These are phyloP conservation scores for Lecanicillium sp. DNA, from an alignment of 2,329 filamentous ascomycete genomes.

Conservation along the genomic window DNA sequence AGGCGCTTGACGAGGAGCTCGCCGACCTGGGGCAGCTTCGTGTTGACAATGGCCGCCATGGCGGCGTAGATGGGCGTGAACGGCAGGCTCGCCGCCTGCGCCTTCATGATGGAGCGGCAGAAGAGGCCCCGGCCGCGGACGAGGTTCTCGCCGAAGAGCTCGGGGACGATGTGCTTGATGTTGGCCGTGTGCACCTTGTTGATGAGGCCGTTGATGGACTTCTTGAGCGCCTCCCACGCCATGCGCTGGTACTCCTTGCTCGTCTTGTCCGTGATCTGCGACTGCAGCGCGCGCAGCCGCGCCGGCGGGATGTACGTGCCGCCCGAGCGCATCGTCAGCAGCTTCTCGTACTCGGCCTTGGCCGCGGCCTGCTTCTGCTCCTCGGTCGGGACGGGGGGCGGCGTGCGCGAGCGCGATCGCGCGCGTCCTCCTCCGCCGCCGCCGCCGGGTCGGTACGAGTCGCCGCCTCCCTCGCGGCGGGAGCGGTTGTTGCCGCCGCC, in stretches of 20 bases:
- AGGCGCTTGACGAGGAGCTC: constrained; percentile 82
- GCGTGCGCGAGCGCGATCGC: constrained; percentile 28
- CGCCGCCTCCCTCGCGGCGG: constrained; percentile 32
- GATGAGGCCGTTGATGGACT: constrained; percentile 96
- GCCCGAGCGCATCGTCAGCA: constrained; percentile 86
- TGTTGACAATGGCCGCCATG: constrained; percentile 95
- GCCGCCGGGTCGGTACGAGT: constrained; percentile 43
- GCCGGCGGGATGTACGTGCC: constrained; percentile 96
- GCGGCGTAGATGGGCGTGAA: constrained; percentile 96
- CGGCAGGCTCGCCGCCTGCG: constrained; percentile 88
- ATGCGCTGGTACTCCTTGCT: constrained; percentile 98
- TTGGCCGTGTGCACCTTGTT: constrained; percentile 99
- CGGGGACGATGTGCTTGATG: constrained; percentile 95
- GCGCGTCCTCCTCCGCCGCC: no score
- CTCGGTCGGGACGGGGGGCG: constrained; percentile 50
- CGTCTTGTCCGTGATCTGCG: constrained; percentile 92
- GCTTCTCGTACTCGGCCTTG: constrained; percentile 89
- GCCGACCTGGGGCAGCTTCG: constrained; percentile 90
- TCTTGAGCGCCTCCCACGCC: constrained; percentile 98
- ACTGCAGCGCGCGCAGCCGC: constrained; percentile 81
- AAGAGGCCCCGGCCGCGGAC: constrained; percentile 87
- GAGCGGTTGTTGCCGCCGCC: constrained; percentile 29
- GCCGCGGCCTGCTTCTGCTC: constrained; percentile 83
- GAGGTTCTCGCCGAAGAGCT: constrained; percentile 92
- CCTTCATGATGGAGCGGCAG: constrained; percentile 96